A percentile compares a stretch with the other conserved stretches of the same genome.
Conservation (phyloP, 768 basidiomycete species). For the Rhodosporidiobolus sp. region DNA sequence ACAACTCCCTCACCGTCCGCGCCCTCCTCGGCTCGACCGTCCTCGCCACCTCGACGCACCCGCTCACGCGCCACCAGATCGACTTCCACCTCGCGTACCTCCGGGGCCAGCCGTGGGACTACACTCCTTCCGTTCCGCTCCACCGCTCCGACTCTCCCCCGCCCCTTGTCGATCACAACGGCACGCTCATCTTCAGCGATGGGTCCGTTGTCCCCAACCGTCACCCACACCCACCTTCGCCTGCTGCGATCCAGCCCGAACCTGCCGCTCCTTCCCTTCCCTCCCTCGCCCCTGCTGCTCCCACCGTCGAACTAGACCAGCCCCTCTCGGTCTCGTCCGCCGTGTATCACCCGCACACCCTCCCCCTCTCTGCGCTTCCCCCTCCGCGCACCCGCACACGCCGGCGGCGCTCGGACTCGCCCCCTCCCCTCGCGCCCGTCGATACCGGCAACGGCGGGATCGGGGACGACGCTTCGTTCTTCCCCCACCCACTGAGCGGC, state of each 20-base stretch:
- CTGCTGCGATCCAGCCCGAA: no score
- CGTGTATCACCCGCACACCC: neutral
- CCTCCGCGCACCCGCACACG: neutral
- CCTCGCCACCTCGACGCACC: neutral
- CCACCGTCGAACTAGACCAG: neutral
- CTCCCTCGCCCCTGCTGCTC: neutral
- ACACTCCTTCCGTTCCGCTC: no score
- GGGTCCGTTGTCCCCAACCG: no score
- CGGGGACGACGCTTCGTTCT: no score
- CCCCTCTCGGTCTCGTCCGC: constrained; percentile 9
- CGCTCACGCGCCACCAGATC: neutral
- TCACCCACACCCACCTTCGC: no score
- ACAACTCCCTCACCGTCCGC: neutral
- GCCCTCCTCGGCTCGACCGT: neutral
- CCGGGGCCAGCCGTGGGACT: neutral
- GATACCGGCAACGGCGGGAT: neutral
- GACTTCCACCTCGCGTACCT: neutral
- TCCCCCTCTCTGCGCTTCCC: neutral
- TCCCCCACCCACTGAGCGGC: neutral
- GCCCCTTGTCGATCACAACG: no score
- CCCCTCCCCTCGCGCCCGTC: no score
- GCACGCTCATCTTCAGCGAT: no score
- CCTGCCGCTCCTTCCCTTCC: neutral
- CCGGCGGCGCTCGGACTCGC: neutral
- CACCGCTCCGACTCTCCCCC: no score